Base-by-base conservation (phyloP, 176 grass and related monocot genomes). In the Hyparrhenia diplandra region DNA sequence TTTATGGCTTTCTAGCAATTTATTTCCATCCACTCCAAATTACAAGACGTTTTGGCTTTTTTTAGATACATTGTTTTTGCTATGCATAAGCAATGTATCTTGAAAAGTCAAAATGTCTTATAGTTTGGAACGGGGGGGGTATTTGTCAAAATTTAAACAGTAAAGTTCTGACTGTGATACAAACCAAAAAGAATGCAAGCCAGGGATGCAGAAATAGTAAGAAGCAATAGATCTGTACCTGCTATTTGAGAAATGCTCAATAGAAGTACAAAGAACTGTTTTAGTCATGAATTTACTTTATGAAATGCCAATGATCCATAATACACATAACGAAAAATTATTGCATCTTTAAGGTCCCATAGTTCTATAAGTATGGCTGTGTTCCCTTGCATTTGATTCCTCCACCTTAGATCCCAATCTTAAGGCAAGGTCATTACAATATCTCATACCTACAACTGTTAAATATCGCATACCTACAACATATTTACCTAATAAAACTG, bases 311-410 rank as follows among this genome's bases (percentile, higher is more conserved):
- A n/a, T n/a, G n/a, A n/a, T n/a, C n/a, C n/a, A n/a, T 20, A 66
- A 64, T 75, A 76, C 71, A 71, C 54, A 78, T 57, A 78, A 74
- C 67, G 35, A 32, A 13, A 40, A 72, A 54, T 54, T 37, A 31
- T 47, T 64, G 43, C 77, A 71, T 64, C 57, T 79, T 62, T 71
- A n/a, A 13, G 52, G 45, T 61, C 74, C 77, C 11, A 46, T 34
- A 77, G 32, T 84, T 46, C 37, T 61, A 70, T 37, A 36, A 49
- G 58, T 51, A 66, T 55, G 43, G 55, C 32, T 32, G 17, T 34
- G 17, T 43, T 79, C 29, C 29, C 31, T 52, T 34, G 10, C 24
- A 67, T 10, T 55, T 35, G 30, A 68, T 68, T 49, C 64, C 31
- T 69, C 14, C 64, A 27, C 23, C 17, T 29, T 30, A 40, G 37